Base-by-base conservation (phyloP, 495 filamentous ascomycete species). In the Astrocystis sublimbata region DNA sequence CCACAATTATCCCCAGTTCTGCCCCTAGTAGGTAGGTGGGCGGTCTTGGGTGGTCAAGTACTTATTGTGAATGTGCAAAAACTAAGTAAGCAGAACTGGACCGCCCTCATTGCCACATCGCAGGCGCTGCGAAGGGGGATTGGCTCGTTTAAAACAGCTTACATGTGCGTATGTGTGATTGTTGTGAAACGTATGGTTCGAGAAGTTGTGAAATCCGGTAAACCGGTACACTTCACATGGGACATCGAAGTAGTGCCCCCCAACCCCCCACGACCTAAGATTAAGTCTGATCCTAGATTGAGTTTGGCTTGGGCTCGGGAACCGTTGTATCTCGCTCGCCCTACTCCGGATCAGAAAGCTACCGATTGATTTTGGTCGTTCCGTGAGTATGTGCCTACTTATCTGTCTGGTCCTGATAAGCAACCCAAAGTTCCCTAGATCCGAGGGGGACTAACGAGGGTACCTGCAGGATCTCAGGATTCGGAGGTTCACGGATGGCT, bases 401-500 rank as follows among this genome's bases (percentile, higher is more conserved):
- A n/a, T n/a, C n/a, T n/a, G n/a, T 26, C 36, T 51, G n/a, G 13
- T 19, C 33, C n/a, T 52, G 47, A 51, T 60, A 61, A 61, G 58
- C 58, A 53, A 53, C 45, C 33, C 28, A 61, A n/a, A n/a, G n/a
- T n/a, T 61, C 58, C 58, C 58, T 61, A 49, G 6, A 21, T 21
- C 31, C 23, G 30, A 53, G 38, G 38, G 26, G n/a, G n/a, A n/a
- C n/a, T n/a, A n/a, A 17, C 38, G 6, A 5, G 30, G 60, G 50
- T 56, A 62, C 60, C 60, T 56, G 60, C 60, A 62, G 50, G 40
- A 56, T 47, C 49, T 61, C 24, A n/a, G 28, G 54, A 54, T 42
- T 46, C 38, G 28, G 58, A 28, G 58, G 54, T 57, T 26, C 36
- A 52, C 47, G 57, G 31, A 50, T 24, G 46, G 46, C 46, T 41